A percentile compares a stretch with the other conserved stretches of the same genome.
These are phyloP conservation scores for Blepharisma undulans DNA, from an alignment of 169 alveolate genomes.

Conservation along the genomic window DNA sequence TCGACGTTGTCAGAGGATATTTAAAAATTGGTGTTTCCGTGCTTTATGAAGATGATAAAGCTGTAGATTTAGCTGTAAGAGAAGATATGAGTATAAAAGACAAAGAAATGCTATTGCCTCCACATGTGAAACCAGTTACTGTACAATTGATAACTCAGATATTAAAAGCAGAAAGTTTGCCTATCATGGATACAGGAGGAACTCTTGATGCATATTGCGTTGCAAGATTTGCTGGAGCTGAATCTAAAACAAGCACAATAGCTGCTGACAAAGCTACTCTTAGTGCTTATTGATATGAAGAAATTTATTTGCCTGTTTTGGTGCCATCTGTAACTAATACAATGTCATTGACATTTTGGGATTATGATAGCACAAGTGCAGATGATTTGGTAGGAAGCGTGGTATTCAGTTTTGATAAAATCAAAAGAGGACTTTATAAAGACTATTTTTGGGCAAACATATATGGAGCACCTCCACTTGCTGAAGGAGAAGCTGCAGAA, in stretches of 20 bases:
- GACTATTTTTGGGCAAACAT: slow-evolving; percentile 64
- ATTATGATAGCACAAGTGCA: slow-evolving; percentile 53
- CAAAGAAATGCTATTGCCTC: slow-evolving; percentile 70
- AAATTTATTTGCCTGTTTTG: slow-evolving; percentile 49
- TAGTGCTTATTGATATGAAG: slow-evolving; percentile 43
- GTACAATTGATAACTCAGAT: slow-evolving; percentile 68
- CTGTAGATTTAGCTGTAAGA: slow-evolving; percentile 59
- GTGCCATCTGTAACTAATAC: slow-evolving; percentile 49
- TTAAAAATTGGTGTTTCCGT: slow-evolving; percentile 69
- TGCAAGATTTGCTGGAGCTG: slow-evolving; percentile 39
- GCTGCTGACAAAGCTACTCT: slow-evolving; percentile 43
- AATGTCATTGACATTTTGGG: slow-evolving; percentile 49
- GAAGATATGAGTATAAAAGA: slow-evolving; percentile 51
- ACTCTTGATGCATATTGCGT: slow-evolving; percentile 28
- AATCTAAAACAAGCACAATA: slow-evolving; percentile 29
- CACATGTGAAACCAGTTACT: slow-evolving; percentile 64
- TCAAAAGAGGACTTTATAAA: slow-evolving; percentile 41
- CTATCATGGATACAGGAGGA: slow-evolving; percentile 48
- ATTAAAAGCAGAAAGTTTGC: slow-evolving; percentile 68
- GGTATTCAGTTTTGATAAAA: slow-evolving; percentile 42
- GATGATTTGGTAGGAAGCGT: slow-evolving; percentile 80
- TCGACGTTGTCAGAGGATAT: slow-evolving; percentile 76
- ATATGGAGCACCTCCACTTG: slow-evolving; percentile 79
- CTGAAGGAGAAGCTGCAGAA: slow-evolving; percentile 60
- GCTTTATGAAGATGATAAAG: slow-evolving; percentile 65